phyloP scores from a whole-genome alignment of 75 land plant species.

The Pinus taeda region DNA sequence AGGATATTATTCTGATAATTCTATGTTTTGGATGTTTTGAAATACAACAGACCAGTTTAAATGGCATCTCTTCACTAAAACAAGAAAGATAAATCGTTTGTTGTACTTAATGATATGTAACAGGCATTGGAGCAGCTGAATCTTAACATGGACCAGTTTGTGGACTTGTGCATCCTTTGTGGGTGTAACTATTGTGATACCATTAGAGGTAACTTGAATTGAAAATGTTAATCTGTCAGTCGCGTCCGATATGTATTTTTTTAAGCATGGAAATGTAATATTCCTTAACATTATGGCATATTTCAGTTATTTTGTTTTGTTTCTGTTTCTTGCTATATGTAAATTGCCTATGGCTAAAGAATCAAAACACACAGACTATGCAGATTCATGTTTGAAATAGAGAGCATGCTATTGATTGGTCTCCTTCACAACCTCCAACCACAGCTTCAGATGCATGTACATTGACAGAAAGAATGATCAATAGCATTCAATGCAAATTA shows the following conservation, averaged over 20 bases:
- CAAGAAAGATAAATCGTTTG: background rate
- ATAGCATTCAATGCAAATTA: too few species aligned
- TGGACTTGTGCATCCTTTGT: slow-evolving; percentile 50
- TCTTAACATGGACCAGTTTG: slow-evolving; percentile 52
- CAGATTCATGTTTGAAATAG: background rate
- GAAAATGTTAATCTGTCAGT: background rate
- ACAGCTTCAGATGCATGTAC: too few species aligned
- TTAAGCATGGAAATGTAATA: background rate
- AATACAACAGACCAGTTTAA: too few species aligned
- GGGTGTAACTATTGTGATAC: slow-evolving; percentile 54
- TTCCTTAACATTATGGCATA: background rate
- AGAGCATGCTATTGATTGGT: background rate
- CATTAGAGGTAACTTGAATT: slow-evolving; percentile 30
- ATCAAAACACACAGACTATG: too few species aligned
- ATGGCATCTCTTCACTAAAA: too few species aligned
- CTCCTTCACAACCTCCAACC: too few species aligned
- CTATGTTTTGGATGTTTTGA: too few species aligned
- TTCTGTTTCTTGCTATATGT: background rate
- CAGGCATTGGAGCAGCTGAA: slow-evolving; percentile 42
- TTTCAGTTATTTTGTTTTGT: background rate
- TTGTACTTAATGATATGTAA: background rate
- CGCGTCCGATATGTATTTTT: background rate
- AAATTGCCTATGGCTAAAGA: background rate
- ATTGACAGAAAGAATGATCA: too few species aligned
- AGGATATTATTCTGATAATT: too few species aligned